A percentile compares a stretch with the other conserved stretches of the same genome.
These are phyloP conservation scores for Deuterostichococcus epilithicus DNA, from an alignment of 139 green algal genomes.

Conservation along the genomic window DNA sequence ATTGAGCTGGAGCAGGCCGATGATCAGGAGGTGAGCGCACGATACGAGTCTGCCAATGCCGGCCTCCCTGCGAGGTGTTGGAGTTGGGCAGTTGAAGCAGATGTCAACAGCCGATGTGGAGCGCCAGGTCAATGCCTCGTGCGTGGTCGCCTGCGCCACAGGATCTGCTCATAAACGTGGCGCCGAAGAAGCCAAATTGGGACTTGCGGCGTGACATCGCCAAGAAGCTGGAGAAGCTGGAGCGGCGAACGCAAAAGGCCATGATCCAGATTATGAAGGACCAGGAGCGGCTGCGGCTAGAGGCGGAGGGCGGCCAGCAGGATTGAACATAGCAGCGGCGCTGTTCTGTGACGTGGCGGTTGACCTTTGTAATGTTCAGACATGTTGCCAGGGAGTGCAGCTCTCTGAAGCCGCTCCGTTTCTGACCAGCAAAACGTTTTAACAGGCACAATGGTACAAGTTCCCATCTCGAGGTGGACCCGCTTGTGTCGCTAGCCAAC, in stretches of 20 bases:
- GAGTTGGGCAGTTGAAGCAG: not conserved
- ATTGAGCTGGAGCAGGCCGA: slow-evolving; percentile 46
- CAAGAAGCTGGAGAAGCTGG: slow-evolving; percentile 70
- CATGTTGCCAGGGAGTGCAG: too few relatives aligned
- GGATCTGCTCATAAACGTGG: slow-evolving; percentile 60
- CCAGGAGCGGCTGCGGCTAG: slow-evolving; percentile 38
- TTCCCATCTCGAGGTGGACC: too few relatives aligned
- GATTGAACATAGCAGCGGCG: not conserved
- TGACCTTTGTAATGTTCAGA: too few relatives aligned
- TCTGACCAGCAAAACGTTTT: too few relatives aligned
- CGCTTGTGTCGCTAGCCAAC: too few relatives aligned
- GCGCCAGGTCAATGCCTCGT: too few relatives aligned
- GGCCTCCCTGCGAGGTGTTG: not conserved
- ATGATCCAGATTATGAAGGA: slow-evolving; percentile 74
- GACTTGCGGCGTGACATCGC: slow-evolving; percentile 81
- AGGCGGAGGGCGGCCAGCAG: slow-evolving; percentile 20
- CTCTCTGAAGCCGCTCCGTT: too few relatives aligned
- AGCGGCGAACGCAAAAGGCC: slow-evolving; percentile 71
- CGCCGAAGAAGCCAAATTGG: slow-evolving; percentile 89
- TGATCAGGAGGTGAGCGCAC: slow-evolving; percentile 38
- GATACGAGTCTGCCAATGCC: not conserved
- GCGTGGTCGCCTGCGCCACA: not conserved
- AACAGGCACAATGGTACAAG: too few relatives aligned
- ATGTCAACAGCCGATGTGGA: not conserved
- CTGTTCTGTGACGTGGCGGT: too few relatives aligned